A percentile compares a stretch with the other conserved stretches of the same genome.
phyloP scores from a whole-genome alignment of 768 basidiomycete species.

The Paxillus rubicundulus region DNA sequence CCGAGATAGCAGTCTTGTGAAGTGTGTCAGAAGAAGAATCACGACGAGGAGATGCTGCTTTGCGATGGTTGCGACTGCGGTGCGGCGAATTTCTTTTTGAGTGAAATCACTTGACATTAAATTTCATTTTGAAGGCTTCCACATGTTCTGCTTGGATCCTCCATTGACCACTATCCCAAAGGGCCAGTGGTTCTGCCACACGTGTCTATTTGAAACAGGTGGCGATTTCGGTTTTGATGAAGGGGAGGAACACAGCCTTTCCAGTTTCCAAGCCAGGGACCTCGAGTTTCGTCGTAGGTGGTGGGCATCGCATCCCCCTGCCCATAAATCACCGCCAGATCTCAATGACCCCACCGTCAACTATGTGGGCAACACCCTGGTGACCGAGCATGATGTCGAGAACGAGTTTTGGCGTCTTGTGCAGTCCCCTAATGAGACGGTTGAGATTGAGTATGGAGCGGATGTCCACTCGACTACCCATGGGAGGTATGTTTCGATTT shows the following conservation, averaged over 20 bases:
- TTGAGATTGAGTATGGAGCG: slow-evolving; percentile 99
- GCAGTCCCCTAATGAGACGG: slow-evolving; percentile 83
- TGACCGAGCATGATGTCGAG: slow-evolving; percentile 93
- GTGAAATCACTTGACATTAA: slow-evolving; percentile 10
- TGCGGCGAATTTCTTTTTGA: slow-evolving; percentile 31
- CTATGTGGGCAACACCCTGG: slow-evolving; percentile 54
- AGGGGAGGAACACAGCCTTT: slow-evolving; percentile 91
- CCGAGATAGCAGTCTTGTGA: slow-evolving; percentile 76
- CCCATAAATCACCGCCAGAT: slow-evolving; percentile 29
- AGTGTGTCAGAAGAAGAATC: slow-evolving; percentile 86
- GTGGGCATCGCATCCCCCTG: slow-evolving; percentile 78
- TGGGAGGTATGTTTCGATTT: slow-evolving; percentile 69
- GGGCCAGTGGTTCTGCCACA: slow-evolving; percentile 95
- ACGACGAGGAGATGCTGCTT: slow-evolving; percentile 88
- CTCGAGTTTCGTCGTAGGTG: slow-evolving; percentile 84
- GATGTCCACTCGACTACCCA: slow-evolving; percentile 97
- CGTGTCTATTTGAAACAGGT: slow-evolving; percentile 86
- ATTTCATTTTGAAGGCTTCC: slow-evolving; percentile 65
- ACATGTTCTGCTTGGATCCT: slow-evolving; percentile 95
- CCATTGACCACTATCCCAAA: slow-evolving; percentile 83
- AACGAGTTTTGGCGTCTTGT: slow-evolving; percentile 96
- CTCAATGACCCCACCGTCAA: slow-evolving; percentile 52
- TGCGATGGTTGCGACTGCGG: slow-evolving; percentile 86
- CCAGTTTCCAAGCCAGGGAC: slow-evolving; percentile 90
- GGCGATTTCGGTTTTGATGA: slow-evolving; percentile 98